Evolutionary conservation across 352 stramenopile genomes (phyloP).

Genomic region (Pythium inflatum): DNA sequence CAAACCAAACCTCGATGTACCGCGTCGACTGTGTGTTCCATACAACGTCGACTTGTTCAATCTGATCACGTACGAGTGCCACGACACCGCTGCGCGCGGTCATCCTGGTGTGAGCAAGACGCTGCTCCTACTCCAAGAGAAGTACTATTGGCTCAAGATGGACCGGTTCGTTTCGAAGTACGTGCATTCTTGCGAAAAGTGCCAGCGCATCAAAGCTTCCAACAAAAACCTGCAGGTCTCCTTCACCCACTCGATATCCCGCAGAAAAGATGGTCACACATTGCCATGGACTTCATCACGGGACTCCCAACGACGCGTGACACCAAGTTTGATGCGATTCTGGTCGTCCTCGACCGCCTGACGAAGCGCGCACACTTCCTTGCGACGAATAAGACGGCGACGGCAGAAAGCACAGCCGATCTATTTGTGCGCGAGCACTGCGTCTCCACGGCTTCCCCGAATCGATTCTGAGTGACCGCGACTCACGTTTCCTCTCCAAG

Average conservation of each 20-base stretch:
- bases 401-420: conserved; percentile 1
- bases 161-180: conserved; percentile 11
- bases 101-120: background rate
- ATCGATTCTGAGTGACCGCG: conserved; percentile 20
- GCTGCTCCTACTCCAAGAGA: background rate
- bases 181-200: conserved; percentile 27
- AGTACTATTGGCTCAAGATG: conserved; percentile 31
- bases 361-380: conserved; percentile 21
- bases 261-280: conserved; percentile 16
- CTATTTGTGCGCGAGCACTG: background rate
- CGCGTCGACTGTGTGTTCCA: conserved; percentile 5
- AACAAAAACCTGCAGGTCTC: conserved; percentile 16
- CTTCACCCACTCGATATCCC: conserved; percentile 27
- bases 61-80: conserved; percentile 2
- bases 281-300: conserved; percentile 34
- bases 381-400: background rate
- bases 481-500: conserved; percentile 6
- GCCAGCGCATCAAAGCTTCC: conserved; percentile 20
- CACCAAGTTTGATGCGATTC: conserved; percentile 16
- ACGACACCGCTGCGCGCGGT: conserved; percentile 4
- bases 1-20: background rate
- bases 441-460: conserved; percentile 12
- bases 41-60: background rate
- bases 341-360: conserved; percentile 18
- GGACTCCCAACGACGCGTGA: conserved; percentile 1